Base-by-base conservation (phyloP, 345 rosid species). In the Murraya paniculata region DNA sequence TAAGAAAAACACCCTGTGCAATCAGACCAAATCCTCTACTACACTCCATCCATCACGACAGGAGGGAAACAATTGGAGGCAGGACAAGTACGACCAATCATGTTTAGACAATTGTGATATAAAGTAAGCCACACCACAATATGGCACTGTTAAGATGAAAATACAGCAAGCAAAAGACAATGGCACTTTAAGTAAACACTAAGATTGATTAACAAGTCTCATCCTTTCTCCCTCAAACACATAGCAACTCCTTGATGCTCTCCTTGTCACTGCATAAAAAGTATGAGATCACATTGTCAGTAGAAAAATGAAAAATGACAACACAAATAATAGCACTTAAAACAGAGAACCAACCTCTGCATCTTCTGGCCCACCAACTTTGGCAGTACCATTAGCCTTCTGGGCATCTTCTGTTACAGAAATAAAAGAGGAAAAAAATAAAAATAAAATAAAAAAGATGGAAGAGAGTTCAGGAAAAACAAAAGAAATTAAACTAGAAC, bases 391-490 rank as follows among this genome's bases (percentile, higher is more conserved):
- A 45, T 81, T 84, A 24, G 64, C 33, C 83, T 67, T 84, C 6
- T 64, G 79, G 53, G 81, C 39, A 68, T 84, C 85, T 27, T 84
- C 87, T 84, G 85, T 75, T 38, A 10, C 53, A 72, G 8, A 14
- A 59, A 36, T 18, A 74, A 74, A 72, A 41, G 72, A 59, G 67
- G 22, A 67, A n/a, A 55, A 58, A 71, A 25, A 38, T 64, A 66
- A 24, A n/a, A 3, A 14, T 24, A 14, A 30, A 22, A 67, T 22
- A 19, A 2, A 73, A 53, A 53, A 59, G 30, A 25, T 59, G 57
- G 5, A 36, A 24, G 38, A 13, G n/a, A 25, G 9, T 73, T 11
- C 1, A 71, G 38, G 10, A 59, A 27, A 41, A 41, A 18, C 25
- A 28, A 18, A 25, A 38, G 21, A 19, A 36, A 59, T 45, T 7